Evolutionary conservation across 352 stramenopile genomes (phyloP).

Genomic region (Thalassiosira ordinaria): DNA sequence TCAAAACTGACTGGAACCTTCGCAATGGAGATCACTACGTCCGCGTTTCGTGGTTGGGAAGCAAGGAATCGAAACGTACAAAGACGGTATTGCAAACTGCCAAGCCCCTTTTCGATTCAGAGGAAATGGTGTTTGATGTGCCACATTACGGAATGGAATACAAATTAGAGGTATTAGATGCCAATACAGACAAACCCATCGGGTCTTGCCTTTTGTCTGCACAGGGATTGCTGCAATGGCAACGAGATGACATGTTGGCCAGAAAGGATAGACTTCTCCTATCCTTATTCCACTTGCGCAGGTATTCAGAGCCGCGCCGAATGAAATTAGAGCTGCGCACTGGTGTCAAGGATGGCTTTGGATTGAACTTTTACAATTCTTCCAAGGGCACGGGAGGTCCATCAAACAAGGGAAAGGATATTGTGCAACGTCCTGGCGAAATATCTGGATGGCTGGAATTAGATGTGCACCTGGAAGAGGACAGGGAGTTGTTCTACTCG

Average conservation of each 20-base stretch:
- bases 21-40: constrained; percentile 81
- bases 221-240: constrained; percentile 77
- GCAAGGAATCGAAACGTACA: constrained; percentile 63
- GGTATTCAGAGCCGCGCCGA: constrained; percentile 47
- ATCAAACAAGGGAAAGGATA: constrained; percentile 32
- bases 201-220: constrained; percentile 72
- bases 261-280: constrained; percentile 47
- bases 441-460: constrained; percentile 81
- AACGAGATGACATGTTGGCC: constrained; percentile 67
- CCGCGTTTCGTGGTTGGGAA: constrained; percentile 67
- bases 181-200: constrained; percentile 74
- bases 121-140: constrained; percentile 75
- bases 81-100: constrained; percentile 73
- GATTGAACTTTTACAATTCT: constrained; percentile 75
- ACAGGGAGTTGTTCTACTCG: constrained; percentile 69
- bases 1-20: constrained; percentile 57
- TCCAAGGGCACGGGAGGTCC: constrained; percentile 42
- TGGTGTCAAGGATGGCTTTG: constrained; percentile 73
- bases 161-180: constrained; percentile 81
- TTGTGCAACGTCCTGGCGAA: constrained; percentile 47
- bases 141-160: constrained; percentile 66
- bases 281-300: constrained; percentile 57
- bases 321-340: constrained; percentile 69
- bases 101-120: constrained; percentile 76
- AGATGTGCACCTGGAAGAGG: constrained; percentile 74